phyloP scores from a whole-genome alignment of 2,329 filamentous ascomycete genomes.

The Pseudovirgaria hyperparasitica region DNA sequence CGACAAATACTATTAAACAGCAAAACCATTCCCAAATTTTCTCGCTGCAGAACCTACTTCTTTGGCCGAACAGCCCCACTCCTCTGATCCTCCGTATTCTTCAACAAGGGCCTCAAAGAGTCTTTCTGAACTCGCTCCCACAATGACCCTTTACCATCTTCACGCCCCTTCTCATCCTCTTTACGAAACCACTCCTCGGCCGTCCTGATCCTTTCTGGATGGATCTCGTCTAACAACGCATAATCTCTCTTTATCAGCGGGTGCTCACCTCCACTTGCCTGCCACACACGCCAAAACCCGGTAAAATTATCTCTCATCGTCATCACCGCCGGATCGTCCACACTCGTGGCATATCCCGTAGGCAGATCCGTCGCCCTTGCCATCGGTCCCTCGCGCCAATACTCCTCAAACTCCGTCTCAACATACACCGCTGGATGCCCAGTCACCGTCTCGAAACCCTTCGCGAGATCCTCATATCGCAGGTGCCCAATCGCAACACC shows the following conservation, averaged over 20 bases:
- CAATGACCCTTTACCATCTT: conserved; percentile 13
- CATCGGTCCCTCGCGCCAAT: conserved; percentile 28
- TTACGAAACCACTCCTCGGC: conserved; percentile 37
- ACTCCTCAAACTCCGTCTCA: conserved; percentile 13
- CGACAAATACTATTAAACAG: too few relatives aligned
- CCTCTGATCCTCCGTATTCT: too few relatives aligned
- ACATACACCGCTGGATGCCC: conserved; percentile 17
- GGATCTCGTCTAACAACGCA: conserved; percentile 38
- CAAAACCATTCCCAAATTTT: too few relatives aligned
- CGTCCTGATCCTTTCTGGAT: conserved; percentile 34
- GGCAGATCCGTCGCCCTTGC: conserved; percentile 34
- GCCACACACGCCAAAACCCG: conserved; percentile 38
- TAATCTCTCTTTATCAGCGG: conserved; percentile 36
- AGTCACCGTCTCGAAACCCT: conserved; percentile 18
- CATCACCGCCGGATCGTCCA: conserved; percentile 24
- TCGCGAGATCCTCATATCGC: conserved; percentile 15
- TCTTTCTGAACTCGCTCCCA: conserved; percentile 19
- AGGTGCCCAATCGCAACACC: conserved; percentile 16
- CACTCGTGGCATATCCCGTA: conserved; percentile 20
- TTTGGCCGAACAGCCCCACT: too few relatives aligned
- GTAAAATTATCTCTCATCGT: conserved; percentile 36
- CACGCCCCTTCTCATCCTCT: conserved; percentile 23
- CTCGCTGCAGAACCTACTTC: too few relatives aligned
- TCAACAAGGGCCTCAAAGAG: conserved; percentile 10
- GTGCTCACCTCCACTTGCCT: conserved; percentile 26